Base-by-base conservation (phyloP, 176 grass and related monocot genomes). In the Lolium multiflorum region DNA sequence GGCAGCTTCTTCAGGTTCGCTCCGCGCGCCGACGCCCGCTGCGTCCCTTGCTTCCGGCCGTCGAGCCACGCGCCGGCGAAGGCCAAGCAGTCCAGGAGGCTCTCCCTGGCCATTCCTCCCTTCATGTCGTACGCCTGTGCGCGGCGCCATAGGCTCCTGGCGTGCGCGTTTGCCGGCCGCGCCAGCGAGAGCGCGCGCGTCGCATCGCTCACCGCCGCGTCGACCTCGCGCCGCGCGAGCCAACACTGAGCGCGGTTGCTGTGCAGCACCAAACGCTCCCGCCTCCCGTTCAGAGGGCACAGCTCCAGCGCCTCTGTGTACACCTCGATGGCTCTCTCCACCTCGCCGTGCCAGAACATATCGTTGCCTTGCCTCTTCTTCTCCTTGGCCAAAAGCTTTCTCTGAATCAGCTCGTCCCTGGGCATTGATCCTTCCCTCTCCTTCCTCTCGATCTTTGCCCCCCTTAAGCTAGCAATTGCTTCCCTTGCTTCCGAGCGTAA, bases 91-190 rank as follows among this genome's bases (percentile, higher is more conserved):
- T 99, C 97, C 47, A 99, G 91, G 26, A 99, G 89, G 92, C 97
- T 94, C 85, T 99, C 97, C 90, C 87, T 99, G 4, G 92, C 92
- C 97, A 98, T 96, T 68, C 89, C 84, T 41, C 92, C 87, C 76
- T 94, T 98, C 94, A 94, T 98, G 60, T 92, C 89, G 67, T 98
- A 96, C 14, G 97, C 94, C 88, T 96, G 97, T 64, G 94, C 87
- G 9, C 97, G 84, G 22, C 90, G 84, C 94, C 97, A 98, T 26
- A 98, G 79, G 91, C 94, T 98, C 77, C 77, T 92, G 79, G 87
- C 88, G 55, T 98, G 94, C 37, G 74, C 69, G 90, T 92, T 96
- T 22, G 65, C 90, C 16, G 90, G 90, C 57, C 86, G 77, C 15
- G 94, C 90, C 25, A 96, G 82, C 8, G 97, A 73, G 17, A 99